Percentiles rank a stretch among this genome's conserved stretches.
phyloP scores from a whole-genome alignment of 1,139 yeast species.

The Kodamaea fungicola region DNA sequence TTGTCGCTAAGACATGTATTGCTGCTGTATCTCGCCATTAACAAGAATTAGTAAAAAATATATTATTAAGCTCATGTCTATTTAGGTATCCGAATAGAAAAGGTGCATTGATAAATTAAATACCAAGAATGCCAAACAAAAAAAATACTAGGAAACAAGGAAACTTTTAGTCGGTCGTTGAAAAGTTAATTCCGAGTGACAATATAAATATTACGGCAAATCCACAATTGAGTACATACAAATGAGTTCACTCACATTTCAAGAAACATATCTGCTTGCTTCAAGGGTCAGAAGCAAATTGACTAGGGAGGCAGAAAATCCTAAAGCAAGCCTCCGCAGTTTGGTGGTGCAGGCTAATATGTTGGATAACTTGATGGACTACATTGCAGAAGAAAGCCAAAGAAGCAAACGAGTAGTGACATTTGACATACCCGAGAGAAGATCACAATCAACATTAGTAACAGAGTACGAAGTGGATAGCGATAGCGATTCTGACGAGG shows the following conservation, averaged over 20 bases:
- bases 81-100: neutral
- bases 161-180: neutral
- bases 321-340: slow-evolving; percentile 57
- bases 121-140: neutral
- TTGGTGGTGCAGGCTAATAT: slow-evolving; percentile 76
- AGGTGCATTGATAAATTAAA: neutral
- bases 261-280: slow-evolving; percentile 65
- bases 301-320: slow-evolving; percentile 60
- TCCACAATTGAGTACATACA: neutral
- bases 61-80: too few relatives aligned
- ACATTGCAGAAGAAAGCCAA: slow-evolving; percentile 33
- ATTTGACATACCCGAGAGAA: slow-evolving; percentile 9
- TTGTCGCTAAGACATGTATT: too few relatives aligned
- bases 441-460: slow-evolving; percentile 13
- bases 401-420: slow-evolving; percentile 14
- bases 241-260: slow-evolving; percentile 28
- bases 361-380: slow-evolving; percentile 66
- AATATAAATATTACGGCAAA: neutral
- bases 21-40: too few relatives aligned
- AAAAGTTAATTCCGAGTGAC: neutral
- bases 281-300: slow-evolving; percentile 67
- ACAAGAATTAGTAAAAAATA: too few relatives aligned
- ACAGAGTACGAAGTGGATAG: slow-evolving; percentile 21
- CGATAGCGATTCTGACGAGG: slow-evolving; percentile 13
- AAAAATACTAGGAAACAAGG: neutral